These are phyloP conservation scores for Sclerospora graminicola DNA, from an alignment of 352 stramenopile genomes.

Conservation along the genomic window DNA sequence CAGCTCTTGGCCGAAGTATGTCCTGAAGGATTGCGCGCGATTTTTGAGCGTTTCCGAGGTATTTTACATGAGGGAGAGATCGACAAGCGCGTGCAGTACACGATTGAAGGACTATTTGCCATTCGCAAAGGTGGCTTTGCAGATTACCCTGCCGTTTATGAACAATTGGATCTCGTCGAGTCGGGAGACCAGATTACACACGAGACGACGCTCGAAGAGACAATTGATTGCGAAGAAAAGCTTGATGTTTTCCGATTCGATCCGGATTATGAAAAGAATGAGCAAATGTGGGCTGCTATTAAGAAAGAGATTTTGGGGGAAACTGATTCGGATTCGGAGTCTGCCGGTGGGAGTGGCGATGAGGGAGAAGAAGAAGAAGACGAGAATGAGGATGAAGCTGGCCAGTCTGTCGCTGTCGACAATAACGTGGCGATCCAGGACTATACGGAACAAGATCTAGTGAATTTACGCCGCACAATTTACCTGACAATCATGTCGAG, in stretches of 20 bases:
- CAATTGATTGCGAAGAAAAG: slow-evolving; percentile 92
- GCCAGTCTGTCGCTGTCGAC: slow-evolving; percentile 10
- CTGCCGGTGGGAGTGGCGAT: slow-evolving; percentile 36
- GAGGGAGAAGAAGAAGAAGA: slow-evolving; percentile 50
- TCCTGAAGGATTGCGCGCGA: slow-evolving; percentile 87
- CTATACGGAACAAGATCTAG: slow-evolving; percentile 95
- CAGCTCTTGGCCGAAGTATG: slow-evolving; percentile 79
- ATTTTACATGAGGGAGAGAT: slow-evolving; percentile 97
- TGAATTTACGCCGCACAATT: slow-evolving; percentile 97
- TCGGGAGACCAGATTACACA: slow-evolving; percentile 98
- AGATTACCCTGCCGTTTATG: slow-evolving; percentile 90
- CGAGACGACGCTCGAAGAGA: slow-evolving; percentile 94
- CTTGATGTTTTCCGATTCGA: slow-evolving; percentile 96
- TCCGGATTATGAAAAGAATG: slow-evolving; percentile 93
- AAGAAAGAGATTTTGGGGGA: slow-evolving; percentile 95
- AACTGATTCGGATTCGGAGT: slow-evolving; percentile 74
- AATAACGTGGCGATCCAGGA: slow-evolving; percentile 87
- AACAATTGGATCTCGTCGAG: slow-evolving; percentile 97
- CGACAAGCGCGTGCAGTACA: slow-evolving; percentile 97
- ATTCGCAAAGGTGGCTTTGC: slow-evolving; percentile 93
- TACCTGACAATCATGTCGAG: slow-evolving; percentile 99
- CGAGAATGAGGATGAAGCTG: slow-evolving; percentile 18
- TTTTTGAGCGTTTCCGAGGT: slow-evolving; percentile 95
- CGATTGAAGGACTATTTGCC: slow-evolving; percentile 96
- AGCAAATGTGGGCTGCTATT: slow-evolving; percentile 93